phyloP scores from a whole-genome alignment of 2,329 filamentous ascomycete species.

The Aphanoascus verrucosus region DNA sequence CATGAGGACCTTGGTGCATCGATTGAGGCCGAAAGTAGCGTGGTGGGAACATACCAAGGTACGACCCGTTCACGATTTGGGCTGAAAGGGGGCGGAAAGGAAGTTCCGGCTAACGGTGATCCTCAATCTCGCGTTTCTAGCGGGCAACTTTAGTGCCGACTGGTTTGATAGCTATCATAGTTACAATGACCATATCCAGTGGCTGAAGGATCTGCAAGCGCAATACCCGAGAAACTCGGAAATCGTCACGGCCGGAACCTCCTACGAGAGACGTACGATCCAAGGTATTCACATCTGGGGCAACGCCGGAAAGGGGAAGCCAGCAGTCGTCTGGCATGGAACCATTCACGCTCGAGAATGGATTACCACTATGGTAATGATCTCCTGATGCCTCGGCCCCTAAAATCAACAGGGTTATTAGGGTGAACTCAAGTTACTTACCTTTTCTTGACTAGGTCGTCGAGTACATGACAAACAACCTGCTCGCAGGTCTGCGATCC shows the following conservation, averaged over 20 bases:
- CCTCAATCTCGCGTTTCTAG: constrained; percentile 8
- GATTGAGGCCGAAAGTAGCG: constrained; percentile 24
- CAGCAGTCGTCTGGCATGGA: constrained; percentile 47
- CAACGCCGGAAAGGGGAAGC: constrained; percentile 32
- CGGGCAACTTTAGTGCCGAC: constrained; percentile 23
- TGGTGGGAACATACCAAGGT: constrained; percentile 27
- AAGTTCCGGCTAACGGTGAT: background rate
- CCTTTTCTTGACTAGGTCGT: constrained; percentile 8
- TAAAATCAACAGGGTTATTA: background rate
- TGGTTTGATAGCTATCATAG: constrained; percentile 49
- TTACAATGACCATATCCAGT: constrained; percentile 44
- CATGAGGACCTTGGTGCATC: constrained; percentile 38
- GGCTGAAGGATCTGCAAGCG: constrained; percentile 38
- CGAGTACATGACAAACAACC: constrained; percentile 45
- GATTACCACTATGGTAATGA: constrained; percentile 44
- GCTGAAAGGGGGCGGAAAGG: background rate
- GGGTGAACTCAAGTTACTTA: background rate
- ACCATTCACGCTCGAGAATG: constrained; percentile 53
- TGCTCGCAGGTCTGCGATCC: constrained; percentile 35
- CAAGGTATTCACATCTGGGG: constrained; percentile 46
- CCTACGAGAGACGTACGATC: constrained; percentile 37
- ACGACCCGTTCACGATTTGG: constrained; percentile 11
- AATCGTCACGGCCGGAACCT: constrained; percentile 41
- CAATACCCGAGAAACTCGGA: constrained; percentile 40
- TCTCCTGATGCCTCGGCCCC: background rate